phyloP scores from a whole-genome alignment of 1,284 basidiomycete genomes.

The Ceratorhiza oryzae-sativae region DNA sequence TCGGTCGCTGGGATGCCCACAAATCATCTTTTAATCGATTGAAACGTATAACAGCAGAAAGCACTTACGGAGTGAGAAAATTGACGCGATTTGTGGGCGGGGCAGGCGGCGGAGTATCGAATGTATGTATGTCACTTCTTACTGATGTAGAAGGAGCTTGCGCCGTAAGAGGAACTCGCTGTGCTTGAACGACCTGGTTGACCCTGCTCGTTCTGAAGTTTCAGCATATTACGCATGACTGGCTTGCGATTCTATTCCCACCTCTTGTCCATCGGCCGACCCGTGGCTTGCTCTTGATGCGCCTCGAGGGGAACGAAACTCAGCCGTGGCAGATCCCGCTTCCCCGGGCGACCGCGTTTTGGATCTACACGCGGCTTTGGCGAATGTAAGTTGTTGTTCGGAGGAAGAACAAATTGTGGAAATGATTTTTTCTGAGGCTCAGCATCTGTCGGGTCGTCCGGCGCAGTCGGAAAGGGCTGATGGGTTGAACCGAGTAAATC shows the following conservation, averaged over 20 bases:
- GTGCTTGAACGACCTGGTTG: neutral
- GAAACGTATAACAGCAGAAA: neutral
- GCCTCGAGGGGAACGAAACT: slow-evolving; percentile 35
- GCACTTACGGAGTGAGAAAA: slow-evolving; percentile 1
- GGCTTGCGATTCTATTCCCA: neutral
- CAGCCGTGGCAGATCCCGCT: slow-evolving; percentile 11
- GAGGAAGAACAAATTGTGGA: slow-evolving; percentile 21
- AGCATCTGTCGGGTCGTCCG: neutral
- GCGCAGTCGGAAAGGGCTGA: neutral
- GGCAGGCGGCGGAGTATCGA: neutral
- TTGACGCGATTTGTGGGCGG: neutral
- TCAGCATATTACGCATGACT: neutral
- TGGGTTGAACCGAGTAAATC: neutral
- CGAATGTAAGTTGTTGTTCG: neutral
- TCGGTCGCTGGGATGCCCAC: neutral
- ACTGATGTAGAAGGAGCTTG: neutral
- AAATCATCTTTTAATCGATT: neutral
- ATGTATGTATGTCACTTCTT: neutral
- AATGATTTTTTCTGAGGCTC: neutral
- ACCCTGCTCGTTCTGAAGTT: neutral
- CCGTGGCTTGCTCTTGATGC: slow-evolving; percentile 21
- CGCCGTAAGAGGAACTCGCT: neutral
- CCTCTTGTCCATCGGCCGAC: slow-evolving; percentile 4
- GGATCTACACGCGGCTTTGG: neutral
- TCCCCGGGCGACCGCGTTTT: neutral